Base-by-base conservation (phyloP, 345 rosid genomes). In the Cardamine chenopodiifolia region DNA sequence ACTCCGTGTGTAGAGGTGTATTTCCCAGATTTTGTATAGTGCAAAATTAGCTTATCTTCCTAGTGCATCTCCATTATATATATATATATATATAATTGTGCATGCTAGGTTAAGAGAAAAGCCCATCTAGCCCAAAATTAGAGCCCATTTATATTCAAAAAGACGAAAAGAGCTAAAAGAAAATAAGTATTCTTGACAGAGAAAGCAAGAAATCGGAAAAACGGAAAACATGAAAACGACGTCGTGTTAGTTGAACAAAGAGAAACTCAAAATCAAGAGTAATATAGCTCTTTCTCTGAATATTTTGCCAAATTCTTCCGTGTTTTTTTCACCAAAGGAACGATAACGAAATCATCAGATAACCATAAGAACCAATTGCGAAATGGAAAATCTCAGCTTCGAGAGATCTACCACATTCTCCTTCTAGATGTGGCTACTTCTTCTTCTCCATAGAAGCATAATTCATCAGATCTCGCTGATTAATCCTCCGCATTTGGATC, bases 401-500 rank as follows among this genome's bases (percentile, higher is more conserved):
- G 39, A 37, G 20, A 72, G 71, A 73, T 64, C 71, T 7, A 8
- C 6, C 37, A 29, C 71, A 37, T 26, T 52, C 42, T 49, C n/a
- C 56, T 1, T 73, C 34, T 73, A 73, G 56, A 73, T 73, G 63
- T 42, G 17, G 9, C 35, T 52, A 18, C 44, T 39, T 63, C 29
- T 39, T 39, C 57, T 42, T 40, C 65, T 37, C 22, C 45, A 53
- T 18, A 39, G 20, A 64, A 55, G 26, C 77, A 42, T 29, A 64
- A 10, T 12, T 64, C 48, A n/a, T 25, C 72, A 74, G 72, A 74
- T 74, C 78, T 66, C 53, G 66, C 3, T 66, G 60, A 66, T 47
- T 66, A 14, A 48, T 57, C 66, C 17, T 19, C 42, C 32, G 60
- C 78, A 48, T 74, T 64, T 73, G 77, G 77, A 73, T 73, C 77